Evolutionary conservation across 441 rosid genomes (phyloP).

Genomic region (Capsella rubella): DNA sequence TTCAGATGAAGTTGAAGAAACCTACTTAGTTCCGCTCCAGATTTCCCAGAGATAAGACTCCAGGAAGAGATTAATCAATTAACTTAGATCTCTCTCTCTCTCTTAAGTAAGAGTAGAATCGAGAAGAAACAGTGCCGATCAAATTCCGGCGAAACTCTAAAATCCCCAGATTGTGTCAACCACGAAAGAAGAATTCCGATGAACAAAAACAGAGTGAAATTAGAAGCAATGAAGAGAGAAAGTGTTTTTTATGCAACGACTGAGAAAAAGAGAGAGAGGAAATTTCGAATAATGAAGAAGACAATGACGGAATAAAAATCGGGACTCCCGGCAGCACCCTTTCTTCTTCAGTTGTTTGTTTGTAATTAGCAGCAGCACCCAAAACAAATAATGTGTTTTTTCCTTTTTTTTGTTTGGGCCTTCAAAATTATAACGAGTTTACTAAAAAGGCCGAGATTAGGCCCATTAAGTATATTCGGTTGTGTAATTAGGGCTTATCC

Average conservation of each 20-base stretch:
- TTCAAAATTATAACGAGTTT: not conserved
- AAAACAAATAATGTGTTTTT: not conserved
- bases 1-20: slow-evolving; percentile 36
- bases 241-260: not conserved
- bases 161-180: slow-evolving; percentile 14
- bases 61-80: not conserved
- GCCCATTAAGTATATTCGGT: slow-evolving; percentile 2
- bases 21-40: slow-evolving; percentile 39
- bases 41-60: slow-evolving; percentile 22
- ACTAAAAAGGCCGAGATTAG: not conserved
- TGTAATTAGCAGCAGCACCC: slow-evolving; percentile 22
- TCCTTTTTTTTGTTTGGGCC: not conserved
- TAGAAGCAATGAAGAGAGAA: slow-evolving; percentile 20
- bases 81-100: slow-evolving; percentile 50
- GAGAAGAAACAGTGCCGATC: slow-evolving; percentile 28
- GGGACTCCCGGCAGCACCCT: slow-evolving; percentile 8
- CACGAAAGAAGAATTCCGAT: slow-evolving; percentile 19
- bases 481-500: not conserved
- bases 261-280: slow-evolving; percentile 13
- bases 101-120: slow-evolving; percentile 16
- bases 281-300: slow-evolving; percentile 37
- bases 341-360: slow-evolving; percentile 1
- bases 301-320: slow-evolving; percentile 10
- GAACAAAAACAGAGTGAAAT: slow-evolving; percentile 2
- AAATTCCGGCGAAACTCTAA: slow-evolving; percentile 26